These are phyloP conservation scores for Haplosporangium sp. DNA, from an alignment of 371 early-diverging fungal genomes.

Conservation along the genomic window DNA sequence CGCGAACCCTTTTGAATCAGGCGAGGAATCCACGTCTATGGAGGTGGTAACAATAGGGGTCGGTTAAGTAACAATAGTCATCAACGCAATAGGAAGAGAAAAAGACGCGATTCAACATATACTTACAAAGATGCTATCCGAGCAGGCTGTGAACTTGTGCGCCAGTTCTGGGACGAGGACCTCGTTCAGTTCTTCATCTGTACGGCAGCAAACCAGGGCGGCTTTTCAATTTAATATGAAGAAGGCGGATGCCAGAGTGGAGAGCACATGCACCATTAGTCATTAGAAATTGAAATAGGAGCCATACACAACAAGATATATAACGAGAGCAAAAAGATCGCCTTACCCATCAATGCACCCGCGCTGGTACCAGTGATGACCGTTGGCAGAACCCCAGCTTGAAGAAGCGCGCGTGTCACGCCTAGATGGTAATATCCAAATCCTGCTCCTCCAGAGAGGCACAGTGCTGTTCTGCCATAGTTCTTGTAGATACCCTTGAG, in stretches of 20 bases:
- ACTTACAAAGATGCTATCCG: constrained; percentile 61
- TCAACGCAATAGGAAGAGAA: not conserved
- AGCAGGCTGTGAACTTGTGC: constrained; percentile 69
- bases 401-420: constrained; percentile 80
- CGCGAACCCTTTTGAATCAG: constrained; percentile 55
- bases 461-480: constrained; percentile 90
- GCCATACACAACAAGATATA: not conserved
- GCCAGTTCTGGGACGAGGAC: constrained; percentile 73
- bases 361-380: constrained; percentile 91
- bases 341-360: constrained; percentile 71
- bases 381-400: constrained; percentile 81
- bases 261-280: constrained; percentile 31
- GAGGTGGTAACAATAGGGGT: not conserved
- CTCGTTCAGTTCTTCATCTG: constrained; percentile 80
- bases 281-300: constrained; percentile 17
- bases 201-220: constrained; percentile 81
- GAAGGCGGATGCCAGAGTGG: constrained; percentile 28
- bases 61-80: not conserved
- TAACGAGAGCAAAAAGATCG: constrained; percentile 4
- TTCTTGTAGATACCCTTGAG: constrained; percentile 80
- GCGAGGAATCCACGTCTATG: constrained; percentile 43
- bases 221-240: constrained; percentile 61
- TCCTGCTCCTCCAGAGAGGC: constrained; percentile 90
- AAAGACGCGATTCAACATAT: not conserved
- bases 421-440: constrained; percentile 88